Base-by-base conservation (phyloP, 352 stramenopile genomes). In the Phytophthora hybrid region DNA sequence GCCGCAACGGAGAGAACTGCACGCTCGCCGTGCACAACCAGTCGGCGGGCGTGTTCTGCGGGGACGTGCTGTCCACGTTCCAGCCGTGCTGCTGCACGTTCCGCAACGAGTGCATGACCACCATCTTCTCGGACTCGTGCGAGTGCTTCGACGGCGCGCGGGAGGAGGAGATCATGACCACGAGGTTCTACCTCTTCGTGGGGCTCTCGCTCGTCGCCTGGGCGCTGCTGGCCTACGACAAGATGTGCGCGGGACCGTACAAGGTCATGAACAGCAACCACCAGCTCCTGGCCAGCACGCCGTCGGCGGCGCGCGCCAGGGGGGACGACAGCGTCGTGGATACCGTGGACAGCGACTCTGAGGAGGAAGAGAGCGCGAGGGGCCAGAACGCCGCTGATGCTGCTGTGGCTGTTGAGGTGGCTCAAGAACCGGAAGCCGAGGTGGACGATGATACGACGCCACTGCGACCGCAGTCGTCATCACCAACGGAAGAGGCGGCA, bases 211-310 rank as follows among this genome's bases (percentile, higher is more conserved):
- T 80, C 44, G 63, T 93, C 44, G 81, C 85, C 5, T 93, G 87
- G 85, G 76, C 69, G 9, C 59, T 90, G 21, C 66, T 94, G 31
- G 73, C 90, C 53, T 92, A 91, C 68, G 87, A 94, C 66, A 89
- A 89, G 66, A 94, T 93, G 87, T 94, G 87, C 41, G 73, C 75
- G 1, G 83, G 83, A 0, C 85, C 85, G 6, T 93, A 93, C 76
- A 94, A 94, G 73, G 79, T 94, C 66, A 88, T 87, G 73, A 93
- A 94, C 77, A 93, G 87, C 69, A 92, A 82, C 62, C 87, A 31
- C 53, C 80, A 92, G 63, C 69, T 86, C 60, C 76, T 93, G 32
- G 81, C 26, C 26, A 44, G 73, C 68, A 86, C 84, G 9, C 86
- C 84, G 16, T 89, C 86, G 3, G 80, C 77, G 6, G 85, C 69